Conservation (phyloP, 495 filamentous ascomycete species). For the Astrocystis sublimbata region DNA sequence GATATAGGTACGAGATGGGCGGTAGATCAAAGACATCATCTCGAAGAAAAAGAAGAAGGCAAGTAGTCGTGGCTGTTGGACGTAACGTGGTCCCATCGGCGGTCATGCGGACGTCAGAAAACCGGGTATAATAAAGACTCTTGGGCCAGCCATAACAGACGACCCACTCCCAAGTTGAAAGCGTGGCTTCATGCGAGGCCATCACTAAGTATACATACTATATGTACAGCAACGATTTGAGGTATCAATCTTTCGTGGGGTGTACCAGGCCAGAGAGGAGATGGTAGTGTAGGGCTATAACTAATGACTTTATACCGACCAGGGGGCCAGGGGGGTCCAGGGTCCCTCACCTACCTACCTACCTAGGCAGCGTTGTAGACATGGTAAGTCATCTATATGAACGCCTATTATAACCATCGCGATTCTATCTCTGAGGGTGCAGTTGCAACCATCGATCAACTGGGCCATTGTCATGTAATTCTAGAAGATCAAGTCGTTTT, state of each 20-base stretch:
- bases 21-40: neutral
- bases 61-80: neutral
- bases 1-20: neutral
- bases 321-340: neutral
- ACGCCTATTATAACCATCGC: slow-evolving; percentile 9
- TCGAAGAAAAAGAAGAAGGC: neutral
- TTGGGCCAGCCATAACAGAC: neutral
- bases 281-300: neutral
- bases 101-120: slow-evolving; percentile 16
- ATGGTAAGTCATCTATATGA: neutral
- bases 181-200: neutral
- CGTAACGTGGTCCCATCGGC: slow-evolving; percentile 8
- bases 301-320: neutral
- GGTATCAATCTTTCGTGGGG: neutral
- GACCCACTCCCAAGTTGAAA: neutral
- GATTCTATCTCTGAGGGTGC: neutral
- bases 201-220: neutral
- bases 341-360: neutral
- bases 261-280: neutral
- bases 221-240: neutral
- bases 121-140: slow-evolving; percentile 16
- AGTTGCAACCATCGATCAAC: slow-evolving; percentile 4
- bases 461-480: neutral
- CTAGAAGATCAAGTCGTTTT: neutral
- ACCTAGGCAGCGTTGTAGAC: neutral